Evolutionary conservation across 768 basidiomycete species (phyloP), one percentile per base, ranked within the genome.

Genomic region (Suillus luteus): DNA sequence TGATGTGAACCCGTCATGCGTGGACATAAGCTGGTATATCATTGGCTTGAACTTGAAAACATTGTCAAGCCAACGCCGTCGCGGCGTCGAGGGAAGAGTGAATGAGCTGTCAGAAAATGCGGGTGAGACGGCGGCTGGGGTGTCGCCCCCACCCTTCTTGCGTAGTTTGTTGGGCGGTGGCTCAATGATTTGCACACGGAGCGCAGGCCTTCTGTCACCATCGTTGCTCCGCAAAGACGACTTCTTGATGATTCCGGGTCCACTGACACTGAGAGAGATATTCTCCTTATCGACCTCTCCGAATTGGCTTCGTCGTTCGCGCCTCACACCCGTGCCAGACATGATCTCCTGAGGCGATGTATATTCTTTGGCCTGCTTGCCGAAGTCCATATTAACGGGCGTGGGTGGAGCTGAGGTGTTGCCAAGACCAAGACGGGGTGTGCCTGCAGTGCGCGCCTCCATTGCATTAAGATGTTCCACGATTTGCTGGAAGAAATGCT

Each of bases 21-120:
- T 75, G 5, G 90, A 93, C 49, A 85, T 74, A 12, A 95, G 79
- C 31, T 73, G 71, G 69, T 85, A 86, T 37, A 77, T 81, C 37
- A 85, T 78, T 0, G 92, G 87, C 70, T 90, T 93, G 79, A 93
- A 89, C 72, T 86, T 91, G 84, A 98, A 96, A 48, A 97, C 83
- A 69, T 88, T 91, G 51, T 87, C 87, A 65, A 99, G 85, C 96
- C 96, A 99, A 59, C 83, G 85, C 65, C 86, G 85, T 76, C 77
- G 76, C 62, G 80, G 79, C 35, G 83, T 76, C 51, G 80, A 76
- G 3, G 81, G 77, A n/a, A 79, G 77, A 2, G 79, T 76, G 22
- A 80, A 78, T 49, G 83, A 77, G 7, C 80, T 78, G 44, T 82
- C 82, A 12, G 83, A 84, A 64, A 83, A 79, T 24, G 79, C 78